phyloP scores from a whole-genome alignment of 176 grass and related monocot species.

The sorghum (Sorghum bicolor) region Sorghum_bicolor_NCBIv3 NC_012872.2:5586501-5587000 shows the following conservation, averaged over 20 bases:
- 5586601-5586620: background rate
- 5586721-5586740: background rate
- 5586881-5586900: constrained; percentile 34
- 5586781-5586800: constrained; percentile 33
- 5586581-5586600: background rate
- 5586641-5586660: background rate
- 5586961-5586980: constrained; percentile 32
- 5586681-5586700: background rate
- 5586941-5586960: background rate
- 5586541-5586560: background rate
- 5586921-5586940: constrained; percentile 25
- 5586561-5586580: too few relatives aligned
- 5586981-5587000: constrained; percentile 33
- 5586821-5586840: constrained; percentile 13
- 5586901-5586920: constrained; percentile 41
- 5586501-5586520: background rate
- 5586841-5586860: background rate
- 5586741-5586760: constrained; percentile 22
- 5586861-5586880: constrained; percentile 50
- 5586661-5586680: background rate
- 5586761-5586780: background rate
- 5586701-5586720: background rate
- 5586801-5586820: constrained; percentile 51
- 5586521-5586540: background rate
- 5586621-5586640: background rate